Conservation (phyloP, 2,329 filamentous ascomycete species). For the Fusarium continuum region DNA sequence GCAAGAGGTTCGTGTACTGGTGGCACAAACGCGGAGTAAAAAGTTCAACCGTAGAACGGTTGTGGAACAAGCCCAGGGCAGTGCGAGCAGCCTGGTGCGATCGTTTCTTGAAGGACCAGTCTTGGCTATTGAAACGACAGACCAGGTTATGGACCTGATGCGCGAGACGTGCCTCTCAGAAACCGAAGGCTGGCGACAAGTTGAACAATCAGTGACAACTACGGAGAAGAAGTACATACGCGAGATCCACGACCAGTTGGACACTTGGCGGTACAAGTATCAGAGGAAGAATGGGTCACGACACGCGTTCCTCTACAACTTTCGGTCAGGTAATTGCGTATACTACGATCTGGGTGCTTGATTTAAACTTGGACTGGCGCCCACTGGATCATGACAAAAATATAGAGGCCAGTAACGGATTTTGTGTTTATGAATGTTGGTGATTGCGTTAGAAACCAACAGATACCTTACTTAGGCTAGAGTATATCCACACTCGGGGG, state of each 20-base stretch:
- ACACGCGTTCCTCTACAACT: slow-evolving; percentile 92
- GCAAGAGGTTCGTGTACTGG: slow-evolving; percentile 84
- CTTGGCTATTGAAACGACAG: slow-evolving; percentile 86
- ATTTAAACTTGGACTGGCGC: not conserved
- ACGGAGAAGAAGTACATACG: slow-evolving; percentile 83
- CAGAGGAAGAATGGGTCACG: slow-evolving; percentile 63
- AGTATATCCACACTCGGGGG: not conserved
- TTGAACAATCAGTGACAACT: slow-evolving; percentile 80
- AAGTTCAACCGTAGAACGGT: slow-evolving; percentile 90
- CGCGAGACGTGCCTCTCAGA: slow-evolving; percentile 79
- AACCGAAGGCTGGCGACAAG: slow-evolving; percentile 81
- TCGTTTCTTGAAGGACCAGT: slow-evolving; percentile 81
- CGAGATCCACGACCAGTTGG: slow-evolving; percentile 82
- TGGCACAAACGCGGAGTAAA: slow-evolving; percentile 84
- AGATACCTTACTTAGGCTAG: too few relatives aligned
- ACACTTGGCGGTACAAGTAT: slow-evolving; percentile 68
- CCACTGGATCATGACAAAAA: too few relatives aligned
- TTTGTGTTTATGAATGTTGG: not conserved
- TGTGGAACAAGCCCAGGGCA: slow-evolving; percentile 77
- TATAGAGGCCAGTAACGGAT: not conserved
- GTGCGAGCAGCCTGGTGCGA: slow-evolving; percentile 70
- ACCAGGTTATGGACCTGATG: slow-evolving; percentile 81
- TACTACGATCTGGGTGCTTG: slow-evolving; percentile 79
- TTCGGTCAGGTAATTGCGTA: slow-evolving; percentile 82
- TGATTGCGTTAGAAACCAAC: slow-evolving; percentile 6